These are phyloP conservation scores for Yarrowia osloensis DNA, from an alignment of 805 yeast species.

Conservation along the genomic window DNA sequence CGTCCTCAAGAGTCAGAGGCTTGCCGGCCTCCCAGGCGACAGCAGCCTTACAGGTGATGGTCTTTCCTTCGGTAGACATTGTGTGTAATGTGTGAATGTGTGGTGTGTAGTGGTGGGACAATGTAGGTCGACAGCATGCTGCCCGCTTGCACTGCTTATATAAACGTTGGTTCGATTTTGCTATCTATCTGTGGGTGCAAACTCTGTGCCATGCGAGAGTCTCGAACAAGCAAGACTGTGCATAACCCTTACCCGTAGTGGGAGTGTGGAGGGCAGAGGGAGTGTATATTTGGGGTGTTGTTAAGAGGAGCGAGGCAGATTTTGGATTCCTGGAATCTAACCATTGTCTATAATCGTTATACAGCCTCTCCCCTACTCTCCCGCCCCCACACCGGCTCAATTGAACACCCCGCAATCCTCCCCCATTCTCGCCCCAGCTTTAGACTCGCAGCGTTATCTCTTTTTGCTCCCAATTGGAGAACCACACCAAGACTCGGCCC, in stretches of 20 bases:
- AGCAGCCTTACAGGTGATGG: slow-evolving; percentile 76
- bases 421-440: too few relatives aligned
- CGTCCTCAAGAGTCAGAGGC: slow-evolving; percentile 71
- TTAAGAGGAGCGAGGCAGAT: too few relatives aligned
- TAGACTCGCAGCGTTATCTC: not conserved
- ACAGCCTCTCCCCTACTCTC: not conserved
- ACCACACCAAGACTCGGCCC: not conserved
- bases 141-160: not conserved
- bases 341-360: too few relatives aligned
- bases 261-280: not conserved
- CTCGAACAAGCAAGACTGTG: not conserved
- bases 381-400: too few relatives aligned
- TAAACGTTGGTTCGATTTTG: not conserved
- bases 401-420: too few relatives aligned
- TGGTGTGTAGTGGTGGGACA: not conserved
- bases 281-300: too few relatives aligned
- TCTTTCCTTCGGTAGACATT: slow-evolving; percentile 24
- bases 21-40: slow-evolving; percentile 96
- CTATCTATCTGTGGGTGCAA: not conserved
- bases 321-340: too few relatives aligned
- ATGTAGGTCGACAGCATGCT: too few relatives aligned
- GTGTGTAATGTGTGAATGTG: not conserved
- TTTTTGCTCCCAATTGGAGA: slow-evolving; percentile 19
- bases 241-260: slow-evolving; percentile 6
- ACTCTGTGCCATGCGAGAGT: not conserved